These are phyloP conservation scores for Onygena corvina DNA, from an alignment of 2,329 filamentous ascomycete species.

Conservation along the genomic window DNA sequence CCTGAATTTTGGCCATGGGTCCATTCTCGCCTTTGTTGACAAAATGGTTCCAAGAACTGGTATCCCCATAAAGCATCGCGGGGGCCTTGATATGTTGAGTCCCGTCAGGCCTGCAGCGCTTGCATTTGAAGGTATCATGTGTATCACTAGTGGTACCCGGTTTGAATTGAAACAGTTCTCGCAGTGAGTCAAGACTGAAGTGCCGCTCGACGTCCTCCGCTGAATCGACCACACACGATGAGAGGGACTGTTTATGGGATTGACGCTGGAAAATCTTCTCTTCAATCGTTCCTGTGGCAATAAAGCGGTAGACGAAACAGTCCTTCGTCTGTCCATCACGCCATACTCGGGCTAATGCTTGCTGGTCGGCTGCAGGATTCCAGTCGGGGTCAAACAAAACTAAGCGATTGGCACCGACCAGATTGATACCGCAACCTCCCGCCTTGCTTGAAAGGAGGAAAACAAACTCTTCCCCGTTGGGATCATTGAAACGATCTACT, in stretches of 20 bases:
- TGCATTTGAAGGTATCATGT: conserved; percentile 98
- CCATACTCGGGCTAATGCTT: conserved; percentile 94
- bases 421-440: conserved; percentile 88
- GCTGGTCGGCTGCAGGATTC: conserved; percentile 96
- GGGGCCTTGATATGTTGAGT: conserved; percentile 79
- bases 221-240: conserved; percentile 89
- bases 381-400: conserved; percentile 95
- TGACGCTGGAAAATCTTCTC: conserved; percentile 99
- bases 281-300: conserved; percentile 92
- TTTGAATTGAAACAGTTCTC: conserved; percentile 90
- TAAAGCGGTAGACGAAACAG: conserved; percentile 99
- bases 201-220: conserved; percentile 95
- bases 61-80: conserved; percentile 94
- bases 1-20: conserved; percentile 70
- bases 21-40: conserved; percentile 58
- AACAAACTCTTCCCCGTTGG: conserved; percentile 76
- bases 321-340: conserved; percentile 98
- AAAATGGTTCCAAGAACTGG: conserved; percentile 99
- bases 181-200: conserved; percentile 79
- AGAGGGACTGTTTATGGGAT: conserved; percentile 93
- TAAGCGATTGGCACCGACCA: conserved; percentile 87
- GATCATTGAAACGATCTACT: conserved; percentile 95
- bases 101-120: conserved; percentile 79
- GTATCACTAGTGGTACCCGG: conserved; percentile 79
- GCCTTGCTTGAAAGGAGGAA: conserved; percentile 96